Conservation (phyloP, 2,329 filamentous ascomycete genomes). For the Zymoseptoria tritici region DNA sequence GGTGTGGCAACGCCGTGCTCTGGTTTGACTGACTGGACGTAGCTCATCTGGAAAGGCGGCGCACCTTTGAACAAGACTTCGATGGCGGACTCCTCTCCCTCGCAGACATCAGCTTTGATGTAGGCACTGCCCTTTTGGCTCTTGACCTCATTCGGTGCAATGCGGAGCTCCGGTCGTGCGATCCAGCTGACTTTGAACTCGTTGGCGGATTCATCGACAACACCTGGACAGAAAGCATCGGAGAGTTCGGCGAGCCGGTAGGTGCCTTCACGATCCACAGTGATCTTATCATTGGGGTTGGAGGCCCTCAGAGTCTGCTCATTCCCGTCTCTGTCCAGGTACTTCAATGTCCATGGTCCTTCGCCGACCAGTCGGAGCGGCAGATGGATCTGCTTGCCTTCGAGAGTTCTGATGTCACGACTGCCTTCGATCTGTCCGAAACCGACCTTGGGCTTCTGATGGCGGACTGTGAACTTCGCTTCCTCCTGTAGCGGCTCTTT, state of each 20-base stretch:
- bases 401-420: constrained; percentile 65
- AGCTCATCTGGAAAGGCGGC: constrained; percentile 75
- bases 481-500: constrained; percentile 80
- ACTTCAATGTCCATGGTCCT: constrained; percentile 73
- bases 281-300: constrained; percentile 27
- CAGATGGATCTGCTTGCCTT: constrained; percentile 64
- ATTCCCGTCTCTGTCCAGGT: constrained; percentile 43
- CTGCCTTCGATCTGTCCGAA: constrained; percentile 84
- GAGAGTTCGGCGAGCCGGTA: constrained; percentile 74
- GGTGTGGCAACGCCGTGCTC: constrained; percentile 55
- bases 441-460: constrained; percentile 76
- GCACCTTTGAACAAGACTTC: constrained; percentile 72
- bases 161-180: constrained; percentile 61
- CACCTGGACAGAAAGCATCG: constrained; percentile 75
- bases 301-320: constrained; percentile 36
- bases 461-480: constrained; percentile 74
- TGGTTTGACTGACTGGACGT: constrained; percentile 68
- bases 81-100: constrained; percentile 86
- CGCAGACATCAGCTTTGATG: constrained; percentile 76
- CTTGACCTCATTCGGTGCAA: constrained; percentile 57
- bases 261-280: constrained; percentile 44
- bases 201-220: constrained; percentile 65
- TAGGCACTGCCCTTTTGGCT: constrained; percentile 48
- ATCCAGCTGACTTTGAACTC: constrained; percentile 81
- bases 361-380: constrained; percentile 82